Evolutionary conservation across 805 yeast genomes (phyloP).

Genomic region (Cyberlindnera veronae): DNA sequence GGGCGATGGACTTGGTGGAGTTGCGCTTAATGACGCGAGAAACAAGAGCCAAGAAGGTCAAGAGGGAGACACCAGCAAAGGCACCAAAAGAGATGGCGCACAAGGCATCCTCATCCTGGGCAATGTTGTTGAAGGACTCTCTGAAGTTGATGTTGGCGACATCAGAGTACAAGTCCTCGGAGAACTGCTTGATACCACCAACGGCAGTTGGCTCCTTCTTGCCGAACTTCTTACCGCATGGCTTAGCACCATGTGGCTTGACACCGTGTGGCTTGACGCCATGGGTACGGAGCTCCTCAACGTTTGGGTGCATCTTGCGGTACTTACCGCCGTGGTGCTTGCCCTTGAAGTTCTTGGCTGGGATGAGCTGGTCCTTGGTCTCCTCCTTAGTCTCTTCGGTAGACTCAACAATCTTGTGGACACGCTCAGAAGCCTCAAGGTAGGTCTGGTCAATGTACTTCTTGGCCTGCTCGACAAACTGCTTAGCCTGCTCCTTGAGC

Average conservation of each 20-base stretch:
- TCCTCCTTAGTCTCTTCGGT: slow-evolving; percentile 5
- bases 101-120: slow-evolving; percentile 10
- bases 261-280: slow-evolving; percentile 2
- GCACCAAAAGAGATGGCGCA: slow-evolving; percentile 12
- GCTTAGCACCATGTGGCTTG: slow-evolving; percentile 8
- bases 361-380: slow-evolving; percentile 1
- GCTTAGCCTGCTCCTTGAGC: slow-evolving; percentile 6
- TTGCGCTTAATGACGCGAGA: background rate
- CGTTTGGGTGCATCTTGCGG: background rate
- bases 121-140: slow-evolving; percentile 13
- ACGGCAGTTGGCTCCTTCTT: background rate
- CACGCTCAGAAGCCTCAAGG: slow-evolving; percentile 5
- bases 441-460: slow-evolving; percentile 7
- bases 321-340: slow-evolving; percentile 4
- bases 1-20: slow-evolving; percentile 1
- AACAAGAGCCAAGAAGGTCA: slow-evolving; percentile 6
- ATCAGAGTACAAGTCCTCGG: slow-evolving; percentile 14
- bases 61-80: slow-evolving; percentile 8
- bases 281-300: background rate
- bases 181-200: slow-evolving; percentile 6
- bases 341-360: slow-evolving; percentile 7
- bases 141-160: slow-evolving; percentile 15
- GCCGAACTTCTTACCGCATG: slow-evolving; percentile 5
- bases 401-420: slow-evolving; percentile 8
- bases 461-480: slow-evolving; percentile 7